Evolutionary conservation across 345 rosid species (phyloP).

Genomic region (Capsella bursapastoris): DNA sequence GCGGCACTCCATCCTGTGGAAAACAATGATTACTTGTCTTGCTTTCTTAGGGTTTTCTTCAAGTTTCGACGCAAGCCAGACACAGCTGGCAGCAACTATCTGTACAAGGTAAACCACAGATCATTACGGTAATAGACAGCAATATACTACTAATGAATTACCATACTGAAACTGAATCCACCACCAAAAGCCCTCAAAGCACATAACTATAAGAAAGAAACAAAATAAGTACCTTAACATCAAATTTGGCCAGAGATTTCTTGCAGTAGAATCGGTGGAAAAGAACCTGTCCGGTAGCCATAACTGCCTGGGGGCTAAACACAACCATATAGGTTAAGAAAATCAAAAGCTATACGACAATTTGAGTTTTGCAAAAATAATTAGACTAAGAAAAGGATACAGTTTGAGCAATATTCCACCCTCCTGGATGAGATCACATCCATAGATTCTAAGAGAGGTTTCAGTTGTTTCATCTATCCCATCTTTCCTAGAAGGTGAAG

Average conservation of each 20-base stretch:
- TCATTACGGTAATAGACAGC: background rate
- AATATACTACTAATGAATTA: background rate
- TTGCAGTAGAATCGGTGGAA: slow-evolving; percentile 95
- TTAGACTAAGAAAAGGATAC: slow-evolving; percentile 54
- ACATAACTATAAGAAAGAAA: background rate
- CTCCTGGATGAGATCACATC: slow-evolving; percentile 95
- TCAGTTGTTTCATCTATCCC: slow-evolving; percentile 85
- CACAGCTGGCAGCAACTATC: slow-evolving; percentile 93
- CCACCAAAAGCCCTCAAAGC: background rate
- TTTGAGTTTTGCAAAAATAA: background rate
- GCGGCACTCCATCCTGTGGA: slow-evolving; percentile 94
- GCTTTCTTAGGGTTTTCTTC: slow-evolving; percentile 92
- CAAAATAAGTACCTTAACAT: slow-evolving; percentile 63
- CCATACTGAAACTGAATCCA: background rate
- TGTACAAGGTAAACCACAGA: slow-evolving; percentile 38
- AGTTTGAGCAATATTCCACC: slow-evolving; percentile 81
- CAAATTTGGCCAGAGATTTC: slow-evolving; percentile 89
- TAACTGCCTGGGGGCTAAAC: slow-evolving; percentile 89
- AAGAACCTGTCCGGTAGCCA: slow-evolving; percentile 98
- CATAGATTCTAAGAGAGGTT: slow-evolving; percentile 75
- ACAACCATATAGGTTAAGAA: slow-evolving; percentile 27
- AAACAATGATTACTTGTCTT: slow-evolving; percentile 87
- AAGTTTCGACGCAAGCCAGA: slow-evolving; percentile 91
- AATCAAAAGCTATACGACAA: background rate
- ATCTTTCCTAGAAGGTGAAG: slow-evolving; percentile 86